Evolutionary conservation across 768 basidiomycete species (phyloP).

Genomic region (Tylopilus vinaceipallidus): DNA sequence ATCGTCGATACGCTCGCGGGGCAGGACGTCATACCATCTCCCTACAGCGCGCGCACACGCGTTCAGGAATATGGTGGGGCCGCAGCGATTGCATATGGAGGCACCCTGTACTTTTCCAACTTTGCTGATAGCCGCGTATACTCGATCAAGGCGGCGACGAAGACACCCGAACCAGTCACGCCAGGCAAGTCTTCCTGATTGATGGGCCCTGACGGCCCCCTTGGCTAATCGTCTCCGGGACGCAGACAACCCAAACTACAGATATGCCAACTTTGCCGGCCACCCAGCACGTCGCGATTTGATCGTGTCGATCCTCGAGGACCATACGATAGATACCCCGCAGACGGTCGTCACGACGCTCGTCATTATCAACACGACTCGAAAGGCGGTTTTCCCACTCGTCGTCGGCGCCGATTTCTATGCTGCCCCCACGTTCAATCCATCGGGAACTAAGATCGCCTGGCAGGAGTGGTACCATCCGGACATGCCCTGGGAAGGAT

Average conservation of each 20-base stretch:
- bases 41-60: constrained; percentile 54
- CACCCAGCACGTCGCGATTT: constrained; percentile 54
- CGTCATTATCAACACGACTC: constrained; percentile 49
- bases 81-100: constrained; percentile 50
- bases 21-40: constrained; percentile 51
- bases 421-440: constrained; percentile 54
- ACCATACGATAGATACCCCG: constrained; percentile 52
- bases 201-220: neutral
- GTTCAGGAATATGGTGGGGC: constrained; percentile 78
- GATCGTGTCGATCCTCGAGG: constrained; percentile 64
- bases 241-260: constrained; percentile 33
- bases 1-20: constrained; percentile 48
- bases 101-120: constrained; percentile 59
- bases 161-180: constrained; percentile 47
- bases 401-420: constrained; percentile 72
- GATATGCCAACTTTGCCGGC: constrained; percentile 62
- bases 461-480: constrained; percentile 73
- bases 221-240: constrained; percentile 1
- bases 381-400: constrained; percentile 45
- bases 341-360: constrained; percentile 49
- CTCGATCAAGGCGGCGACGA: constrained; percentile 24
- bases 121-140: constrained; percentile 54
- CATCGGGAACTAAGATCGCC: constrained; percentile 53
- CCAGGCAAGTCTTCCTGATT: constrained; percentile 46
- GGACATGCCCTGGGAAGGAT: constrained; percentile 72